Evolutionary conservation across 441 rosid genomes (phyloP).

Genomic region (Monsonia emarginata): DNA sequence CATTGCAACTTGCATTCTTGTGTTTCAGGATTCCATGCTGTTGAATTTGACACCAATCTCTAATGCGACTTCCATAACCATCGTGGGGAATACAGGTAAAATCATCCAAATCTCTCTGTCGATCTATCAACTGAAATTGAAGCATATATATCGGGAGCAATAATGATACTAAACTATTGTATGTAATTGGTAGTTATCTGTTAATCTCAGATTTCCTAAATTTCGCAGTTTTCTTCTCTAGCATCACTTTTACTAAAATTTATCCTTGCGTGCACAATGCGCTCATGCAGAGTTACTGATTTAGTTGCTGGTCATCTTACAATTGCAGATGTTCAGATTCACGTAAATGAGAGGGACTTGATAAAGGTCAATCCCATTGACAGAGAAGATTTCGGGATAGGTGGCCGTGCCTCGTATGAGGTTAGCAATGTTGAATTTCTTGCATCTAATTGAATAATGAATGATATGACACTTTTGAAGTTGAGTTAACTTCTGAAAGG

Average conservation of each 20-base stretch:
- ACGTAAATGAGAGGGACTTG: slow-evolving; percentile 37
- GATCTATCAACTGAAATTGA: not conserved
- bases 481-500: too few species aligned
- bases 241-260: not conserved
- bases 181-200: not conserved
- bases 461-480: not conserved
- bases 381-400: slow-evolving; percentile 58
- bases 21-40: slow-evolving; percentile 45
- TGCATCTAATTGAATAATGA: not conserved
- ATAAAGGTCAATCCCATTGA: slow-evolving; percentile 37
- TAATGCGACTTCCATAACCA: slow-evolving; percentile 48
- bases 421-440: slow-evolving; percentile 29
- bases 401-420: slow-evolving; percentile 53
- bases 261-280: not conserved
- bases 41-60: slow-evolving; percentile 53
- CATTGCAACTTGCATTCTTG: slow-evolving; percentile 6
- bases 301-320: slow-evolving; percentile 6
- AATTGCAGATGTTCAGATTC: slow-evolving; percentile 60
- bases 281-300: not conserved
- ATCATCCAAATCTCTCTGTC: not conserved
- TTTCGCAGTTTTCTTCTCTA: not conserved
- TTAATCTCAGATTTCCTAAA: not conserved
- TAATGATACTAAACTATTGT: not conserved
- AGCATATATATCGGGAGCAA: not conserved
- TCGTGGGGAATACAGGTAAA: slow-evolving; percentile 80